Evolutionary conservation across 257 asterid species (phyloP).

Genomic region (Buddleja alternifolia): DNA sequence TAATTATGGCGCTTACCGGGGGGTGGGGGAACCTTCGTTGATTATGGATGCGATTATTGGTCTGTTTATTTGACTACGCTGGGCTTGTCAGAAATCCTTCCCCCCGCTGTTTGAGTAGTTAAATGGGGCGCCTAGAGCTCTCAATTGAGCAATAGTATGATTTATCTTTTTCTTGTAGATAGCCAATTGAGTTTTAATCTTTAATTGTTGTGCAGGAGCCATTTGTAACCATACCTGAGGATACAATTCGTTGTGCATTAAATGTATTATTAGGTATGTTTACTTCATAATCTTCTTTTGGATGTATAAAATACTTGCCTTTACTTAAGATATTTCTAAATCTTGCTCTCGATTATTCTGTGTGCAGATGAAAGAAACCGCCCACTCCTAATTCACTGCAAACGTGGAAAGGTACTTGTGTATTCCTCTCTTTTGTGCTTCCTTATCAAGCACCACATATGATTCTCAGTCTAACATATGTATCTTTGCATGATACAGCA

Average conservation of each 20-base stretch:
- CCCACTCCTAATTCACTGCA: conserved; percentile 89
- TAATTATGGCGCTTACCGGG: neutral
- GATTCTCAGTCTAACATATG: conserved; percentile 1
- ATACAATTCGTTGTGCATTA: conserved; percentile 57
- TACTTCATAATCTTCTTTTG: neutral
- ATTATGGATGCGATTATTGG: neutral
- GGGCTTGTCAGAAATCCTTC: neutral
- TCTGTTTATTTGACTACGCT: neutral
- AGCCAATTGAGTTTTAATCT: neutral
- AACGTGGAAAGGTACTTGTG: conserved; percentile 76
- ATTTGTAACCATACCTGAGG: conserved; percentile 67
- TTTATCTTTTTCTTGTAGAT: neutral
- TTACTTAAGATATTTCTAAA: conserved; percentile 2
- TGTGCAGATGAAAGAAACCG: conserved; percentile 69
- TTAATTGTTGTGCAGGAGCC: conserved; percentile 63
- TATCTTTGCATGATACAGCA: conserved; percentile 47
- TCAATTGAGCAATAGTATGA: neutral
- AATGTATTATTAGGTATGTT: conserved; percentile 60
- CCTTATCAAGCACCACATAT: neutral
- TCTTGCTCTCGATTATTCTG: conserved; percentile 2
- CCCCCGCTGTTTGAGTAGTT: neutral
- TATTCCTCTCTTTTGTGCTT: neutral
- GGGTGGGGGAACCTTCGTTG: neutral
- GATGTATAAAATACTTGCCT: neutral
- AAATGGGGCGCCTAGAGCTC: conserved; percentile 8